These are phyloP conservation scores for Ammopiptanthus mongolicus DNA, from an alignment of 306 rosid genomes.

Conservation along the genomic window DNA sequence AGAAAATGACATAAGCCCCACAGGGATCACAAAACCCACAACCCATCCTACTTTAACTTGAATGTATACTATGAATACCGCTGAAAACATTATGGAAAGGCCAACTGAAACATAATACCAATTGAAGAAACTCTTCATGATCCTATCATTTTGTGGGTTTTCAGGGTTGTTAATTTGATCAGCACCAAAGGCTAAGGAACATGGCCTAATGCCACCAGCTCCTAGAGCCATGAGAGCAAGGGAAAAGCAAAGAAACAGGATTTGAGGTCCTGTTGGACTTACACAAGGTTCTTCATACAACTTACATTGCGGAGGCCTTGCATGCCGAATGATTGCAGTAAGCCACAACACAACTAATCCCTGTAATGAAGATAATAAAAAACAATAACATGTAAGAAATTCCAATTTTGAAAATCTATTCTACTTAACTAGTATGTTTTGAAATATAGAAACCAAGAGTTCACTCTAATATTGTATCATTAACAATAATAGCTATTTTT, in stretches of 20 bases:
- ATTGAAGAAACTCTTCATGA: constrained; percentile 59
- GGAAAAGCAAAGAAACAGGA: constrained; percentile 41
- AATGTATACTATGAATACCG: constrained; percentile 52
- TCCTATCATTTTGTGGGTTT: constrained; percentile 36
- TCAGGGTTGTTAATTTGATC: constrained; percentile 53
- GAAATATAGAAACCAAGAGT: neutral
- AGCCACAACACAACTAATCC: constrained; percentile 59
- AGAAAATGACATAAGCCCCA: constrained; percentile 62
- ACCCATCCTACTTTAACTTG: constrained; percentile 60
- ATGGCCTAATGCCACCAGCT: constrained; percentile 76
- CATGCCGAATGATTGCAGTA: constrained; percentile 52
- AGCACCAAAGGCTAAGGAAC: constrained; percentile 75
- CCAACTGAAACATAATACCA: constrained; percentile 86
- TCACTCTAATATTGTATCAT: neutral
- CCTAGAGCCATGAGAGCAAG: constrained; percentile 65
- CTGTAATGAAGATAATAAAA: neutral
- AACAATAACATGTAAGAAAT: neutral
- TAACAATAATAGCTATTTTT: too few species aligned
- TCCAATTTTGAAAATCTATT: neutral
- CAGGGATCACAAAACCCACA: constrained; percentile 66
- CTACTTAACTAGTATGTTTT: neutral
- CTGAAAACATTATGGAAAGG: constrained; percentile 43
- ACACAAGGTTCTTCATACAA: constrained; percentile 22
- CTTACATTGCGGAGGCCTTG: constrained; percentile 60
- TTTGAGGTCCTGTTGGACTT: constrained; percentile 31